These are phyloP conservation scores for Colletotrichum sp. DNA, from an alignment of 2,329 filamentous ascomycete genomes.

Conservation along the genomic window DNA sequence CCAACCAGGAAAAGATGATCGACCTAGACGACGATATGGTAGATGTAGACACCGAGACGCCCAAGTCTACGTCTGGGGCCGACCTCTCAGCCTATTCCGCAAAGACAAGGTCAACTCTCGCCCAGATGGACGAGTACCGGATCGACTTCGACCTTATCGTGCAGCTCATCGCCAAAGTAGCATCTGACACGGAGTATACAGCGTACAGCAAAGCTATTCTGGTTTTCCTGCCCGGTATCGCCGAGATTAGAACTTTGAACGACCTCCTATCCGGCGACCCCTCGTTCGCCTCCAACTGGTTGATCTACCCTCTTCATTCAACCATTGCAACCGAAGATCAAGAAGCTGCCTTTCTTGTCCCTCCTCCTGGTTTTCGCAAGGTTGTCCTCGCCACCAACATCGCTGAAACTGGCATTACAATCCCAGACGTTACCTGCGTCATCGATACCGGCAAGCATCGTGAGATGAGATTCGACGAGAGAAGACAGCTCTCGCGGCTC, in stretches of 20 bases:
- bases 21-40: conserved; percentile 67
- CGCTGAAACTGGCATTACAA: conserved; percentile 97
- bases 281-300: conserved; percentile 78
- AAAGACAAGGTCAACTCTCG: conserved; percentile 75
- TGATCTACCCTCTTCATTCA: conserved; percentile 89
- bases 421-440: conserved; percentile 96
- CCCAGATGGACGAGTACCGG: conserved; percentile 85
- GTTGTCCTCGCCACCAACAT: conserved; percentile 98
- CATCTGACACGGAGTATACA: conserved; percentile 67
- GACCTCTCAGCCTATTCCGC: conserved; percentile 76
- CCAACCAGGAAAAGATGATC: conserved; percentile 55
- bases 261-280: conserved; percentile 82
- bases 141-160: conserved; percentile 90
- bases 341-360: conserved; percentile 87
- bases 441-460: conserved; percentile 97
- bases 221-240: conserved; percentile 94
- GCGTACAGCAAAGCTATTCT: conserved; percentile 88
- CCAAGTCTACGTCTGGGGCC: conserved; percentile 53
- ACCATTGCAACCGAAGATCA: conserved; percentile 96
- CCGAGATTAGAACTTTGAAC: conserved; percentile 88
- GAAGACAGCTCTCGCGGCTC: conserved; percentile 85
- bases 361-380: conserved; percentile 82
- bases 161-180: conserved; percentile 78
- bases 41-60: conserved; percentile 50
- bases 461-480: conserved; percentile 96